phyloP scores from a whole-genome alignment of 1,284 basidiomycete species.

The Athelia sp. region DNA sequence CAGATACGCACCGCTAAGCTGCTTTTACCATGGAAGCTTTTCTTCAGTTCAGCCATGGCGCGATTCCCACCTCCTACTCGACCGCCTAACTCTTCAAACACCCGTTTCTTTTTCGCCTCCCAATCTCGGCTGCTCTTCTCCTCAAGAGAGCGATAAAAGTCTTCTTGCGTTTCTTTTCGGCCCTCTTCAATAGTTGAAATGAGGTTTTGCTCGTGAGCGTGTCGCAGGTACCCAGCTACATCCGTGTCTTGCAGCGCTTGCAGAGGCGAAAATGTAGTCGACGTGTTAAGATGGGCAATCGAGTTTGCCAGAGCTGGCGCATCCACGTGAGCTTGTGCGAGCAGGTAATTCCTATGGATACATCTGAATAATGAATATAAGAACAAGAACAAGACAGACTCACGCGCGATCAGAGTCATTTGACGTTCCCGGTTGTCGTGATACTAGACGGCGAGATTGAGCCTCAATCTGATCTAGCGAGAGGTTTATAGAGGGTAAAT shows the following conservation, averaged over 20 bases:
- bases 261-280: slow-evolving; percentile 83
- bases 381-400: slow-evolving; percentile 24
- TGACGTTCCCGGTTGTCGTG: slow-evolving; percentile 57
- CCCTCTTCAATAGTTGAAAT: slow-evolving; percentile 93
- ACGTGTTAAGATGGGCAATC: slow-evolving; percentile 78
- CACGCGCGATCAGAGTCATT: slow-evolving; percentile 72
- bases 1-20: slow-evolving; percentile 41
- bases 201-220: slow-evolving; percentile 91
- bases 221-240: slow-evolving; percentile 82
- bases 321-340: slow-evolving; percentile 89
- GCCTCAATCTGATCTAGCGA: slow-evolving; percentile 91
- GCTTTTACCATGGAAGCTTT: slow-evolving; percentile 53
- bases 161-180: slow-evolving; percentile 77
- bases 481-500: slow-evolving; percentile 81
- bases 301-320: slow-evolving; percentile 74
- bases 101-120: slow-evolving; percentile 84
- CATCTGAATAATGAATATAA: background rate
- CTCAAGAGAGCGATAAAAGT: slow-evolving; percentile 80
- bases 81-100: slow-evolving; percentile 87
- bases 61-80: slow-evolving; percentile 50
- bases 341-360: slow-evolving; percentile 64
- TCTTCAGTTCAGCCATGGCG: slow-evolving; percentile 53
- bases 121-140: slow-evolving; percentile 77
- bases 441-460: slow-evolving; percentile 77
- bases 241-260: slow-evolving; percentile 90